These are phyloP conservation scores for Trypanosoma theileri DNA, from an alignment of 208 protist genomes.

Conservation along the genomic window DNA sequence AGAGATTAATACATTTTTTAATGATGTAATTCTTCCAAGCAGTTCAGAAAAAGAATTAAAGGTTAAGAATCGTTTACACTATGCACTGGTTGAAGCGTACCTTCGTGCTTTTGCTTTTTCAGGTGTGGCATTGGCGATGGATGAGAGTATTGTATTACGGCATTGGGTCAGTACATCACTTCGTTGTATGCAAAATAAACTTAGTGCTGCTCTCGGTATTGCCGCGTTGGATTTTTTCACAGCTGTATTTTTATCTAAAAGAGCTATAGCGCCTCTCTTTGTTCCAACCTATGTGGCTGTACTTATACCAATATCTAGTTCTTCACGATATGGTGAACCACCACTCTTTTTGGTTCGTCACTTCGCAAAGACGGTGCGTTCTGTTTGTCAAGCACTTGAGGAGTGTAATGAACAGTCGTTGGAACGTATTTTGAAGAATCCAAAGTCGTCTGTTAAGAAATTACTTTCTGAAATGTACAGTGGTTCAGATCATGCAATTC, in stretches of 20 bases:
- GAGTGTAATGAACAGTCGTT: constrained; percentile 54
- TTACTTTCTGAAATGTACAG: constrained; percentile 14
- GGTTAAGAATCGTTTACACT: constrained; percentile 44
- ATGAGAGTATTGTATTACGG: constrained; percentile 52
- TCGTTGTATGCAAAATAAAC: constrained; percentile 42
- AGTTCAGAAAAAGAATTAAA: constrained; percentile 7
- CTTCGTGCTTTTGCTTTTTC: constrained; percentile 56
- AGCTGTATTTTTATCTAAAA: constrained; percentile 55
- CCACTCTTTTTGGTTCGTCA: constrained; percentile 51
- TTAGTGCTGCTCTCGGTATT: constrained; percentile 44
- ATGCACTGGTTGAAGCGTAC: constrained; percentile 69
- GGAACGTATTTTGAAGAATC: constrained; percentile 37
- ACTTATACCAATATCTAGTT: constrained; percentile 40
- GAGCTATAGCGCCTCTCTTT: constrained; percentile 65
- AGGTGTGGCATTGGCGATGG: constrained; percentile 52
- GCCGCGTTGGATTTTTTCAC: constrained; percentile 73
- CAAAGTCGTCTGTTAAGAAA: constrained; percentile 19
- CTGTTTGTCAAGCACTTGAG: constrained; percentile 57
- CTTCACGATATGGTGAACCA: constrained; percentile 44
- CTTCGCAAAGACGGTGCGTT: constrained; percentile 60
- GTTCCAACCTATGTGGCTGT: constrained; percentile 74
- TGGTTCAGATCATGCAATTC: not conserved
- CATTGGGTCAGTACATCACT: constrained; percentile 69
- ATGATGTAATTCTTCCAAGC: constrained; percentile 17
- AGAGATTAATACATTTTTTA: constrained; percentile 23